These are phyloP conservation scores for Paulownia fortunei DNA, from an alignment of 257 asterid species.

Conservation along the genomic window DNA sequence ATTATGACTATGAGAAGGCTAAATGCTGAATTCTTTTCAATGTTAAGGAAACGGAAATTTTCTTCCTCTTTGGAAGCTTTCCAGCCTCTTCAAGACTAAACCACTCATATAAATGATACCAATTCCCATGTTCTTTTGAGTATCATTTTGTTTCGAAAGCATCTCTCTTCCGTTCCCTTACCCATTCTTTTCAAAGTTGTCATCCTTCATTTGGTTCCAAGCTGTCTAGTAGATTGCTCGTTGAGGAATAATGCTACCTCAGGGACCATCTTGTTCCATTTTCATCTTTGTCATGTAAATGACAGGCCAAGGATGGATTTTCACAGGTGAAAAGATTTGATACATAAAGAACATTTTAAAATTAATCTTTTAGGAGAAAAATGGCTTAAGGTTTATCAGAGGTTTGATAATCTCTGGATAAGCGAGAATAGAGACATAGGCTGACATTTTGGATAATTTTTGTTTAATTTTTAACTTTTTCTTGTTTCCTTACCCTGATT, in stretches of 20 bases:
- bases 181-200: neutral
- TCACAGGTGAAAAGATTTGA: neutral
- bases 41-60: neutral
- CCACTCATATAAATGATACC: neutral
- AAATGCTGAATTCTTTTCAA: neutral
- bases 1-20: conserved; percentile 6
- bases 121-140: neutral
- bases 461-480: no score
- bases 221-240: neutral
- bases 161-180: neutral
- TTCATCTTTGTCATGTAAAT: neutral
- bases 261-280: neutral
- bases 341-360: neutral
- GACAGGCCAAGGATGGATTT: neutral
- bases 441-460: no score
- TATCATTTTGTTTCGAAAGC: neutral
- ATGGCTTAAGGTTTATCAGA: neutral
- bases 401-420: neutral
- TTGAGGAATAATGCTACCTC: neutral
- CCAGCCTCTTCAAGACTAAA: neutral
- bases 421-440: neutral
- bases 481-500: no score
- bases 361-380: neutral
- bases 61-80: neutral
- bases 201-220: neutral